A percentile compares a stretch with the other conserved stretches of the same genome.
Conservation (phyloP, 257 asterid genomes). For the Misopates orontium region DNA sequence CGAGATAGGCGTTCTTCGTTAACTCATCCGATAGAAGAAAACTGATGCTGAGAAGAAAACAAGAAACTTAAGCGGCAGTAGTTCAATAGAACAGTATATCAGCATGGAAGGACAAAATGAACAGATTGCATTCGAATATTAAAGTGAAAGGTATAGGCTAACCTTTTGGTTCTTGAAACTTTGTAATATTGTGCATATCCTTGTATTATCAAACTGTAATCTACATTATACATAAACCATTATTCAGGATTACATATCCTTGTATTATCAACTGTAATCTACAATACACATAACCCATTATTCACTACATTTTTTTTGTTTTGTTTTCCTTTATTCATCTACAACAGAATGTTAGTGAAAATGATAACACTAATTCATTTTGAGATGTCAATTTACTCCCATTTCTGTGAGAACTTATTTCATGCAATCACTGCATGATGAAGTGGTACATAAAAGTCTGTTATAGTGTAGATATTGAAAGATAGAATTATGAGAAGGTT, state of each 20-base stretch:
- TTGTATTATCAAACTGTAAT: not conserved
- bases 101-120: constrained; percentile 20
- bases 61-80: not conserved
- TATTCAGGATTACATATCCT: too few relatives aligned
- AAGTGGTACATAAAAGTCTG: too few relatives aligned
- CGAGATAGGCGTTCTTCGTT: constrained; percentile 37
- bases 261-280: not conserved
- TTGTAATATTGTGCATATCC: constrained; percentile 19
- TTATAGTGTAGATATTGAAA: too few relatives aligned
- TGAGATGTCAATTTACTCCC: too few relatives aligned
- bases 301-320: constrained; percentile 5
- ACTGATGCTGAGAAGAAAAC: not conserved
- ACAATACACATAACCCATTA: not conserved
- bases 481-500: too few relatives aligned
- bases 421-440: too few relatives aligned
- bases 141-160: constrained; percentile 2
- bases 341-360: too few relatives aligned
- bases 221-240: not conserved
- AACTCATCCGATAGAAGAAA: constrained; percentile 19
- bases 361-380: too few relatives aligned
- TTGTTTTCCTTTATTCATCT: not conserved
- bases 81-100: not conserved
- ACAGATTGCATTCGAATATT: constrained; percentile 22
- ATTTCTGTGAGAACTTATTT: too few relatives aligned
- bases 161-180: not conserved